Evolutionary conservation across 768 basidiomycete species (phyloP).

Genomic region (Nidularia pulvinata): DNA sequence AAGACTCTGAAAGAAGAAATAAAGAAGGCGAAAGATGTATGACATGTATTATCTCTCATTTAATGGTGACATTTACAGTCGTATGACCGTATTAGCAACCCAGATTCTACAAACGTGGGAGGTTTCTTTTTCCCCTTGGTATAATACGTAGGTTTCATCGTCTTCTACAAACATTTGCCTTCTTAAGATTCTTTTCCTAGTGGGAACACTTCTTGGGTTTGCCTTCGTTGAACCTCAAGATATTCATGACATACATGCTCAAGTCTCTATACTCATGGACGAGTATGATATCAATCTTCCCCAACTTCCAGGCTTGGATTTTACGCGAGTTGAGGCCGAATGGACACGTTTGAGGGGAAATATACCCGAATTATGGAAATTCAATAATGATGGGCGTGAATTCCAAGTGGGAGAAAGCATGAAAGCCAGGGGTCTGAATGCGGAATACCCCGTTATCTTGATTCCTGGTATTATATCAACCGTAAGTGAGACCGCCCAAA

Average conservation of each 20-base stretch:
- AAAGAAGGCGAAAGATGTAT: too few species aligned
- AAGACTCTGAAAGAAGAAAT: too few species aligned
- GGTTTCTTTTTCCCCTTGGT: constrained; percentile 74
- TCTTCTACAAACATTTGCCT: background rate
- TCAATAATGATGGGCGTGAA: constrained; percentile 78
- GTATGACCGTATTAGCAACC: too few species aligned
- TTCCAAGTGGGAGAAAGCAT: constrained; percentile 76
- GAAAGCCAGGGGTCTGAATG: constrained; percentile 61
- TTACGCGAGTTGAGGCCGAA: constrained; percentile 69
- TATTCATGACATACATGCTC: constrained; percentile 67
- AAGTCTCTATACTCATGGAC: constrained; percentile 64
- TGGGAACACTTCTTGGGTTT: constrained; percentile 66
- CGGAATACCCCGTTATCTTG: constrained; percentile 80
- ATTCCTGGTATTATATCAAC: constrained; percentile 92
- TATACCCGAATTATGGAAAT: constrained; percentile 83
- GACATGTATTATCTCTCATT: too few species aligned
- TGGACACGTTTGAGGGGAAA: constrained; percentile 67
- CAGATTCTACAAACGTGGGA: constrained; percentile 29
- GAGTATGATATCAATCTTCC: constrained; percentile 71
- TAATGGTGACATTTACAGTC: too few species aligned
- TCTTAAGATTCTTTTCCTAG: constrained; percentile 26
- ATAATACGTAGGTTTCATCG: constrained; percentile 43
- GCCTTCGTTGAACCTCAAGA: constrained; percentile 66
- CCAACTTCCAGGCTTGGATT: constrained; percentile 61
- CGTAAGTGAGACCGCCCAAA: constrained; percentile 31